These are phyloP conservation scores for Podospora pseudopauciseta DNA, from an alignment of 495 filamentous ascomycete genomes.

Conservation along the genomic window DNA sequence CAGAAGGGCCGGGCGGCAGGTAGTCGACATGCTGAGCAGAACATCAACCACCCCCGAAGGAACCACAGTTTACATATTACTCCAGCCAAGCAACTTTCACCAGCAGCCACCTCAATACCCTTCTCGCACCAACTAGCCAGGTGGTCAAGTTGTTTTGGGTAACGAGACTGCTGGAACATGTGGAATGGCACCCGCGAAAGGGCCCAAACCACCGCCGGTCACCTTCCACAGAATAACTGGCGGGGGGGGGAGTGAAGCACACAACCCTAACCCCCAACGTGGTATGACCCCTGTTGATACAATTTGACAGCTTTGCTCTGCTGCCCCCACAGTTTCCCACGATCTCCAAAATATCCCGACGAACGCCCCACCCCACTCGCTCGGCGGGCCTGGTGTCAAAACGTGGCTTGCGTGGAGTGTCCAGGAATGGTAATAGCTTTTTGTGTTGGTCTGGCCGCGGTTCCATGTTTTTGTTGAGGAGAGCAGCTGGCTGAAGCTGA, in stretches of 20 bases:
- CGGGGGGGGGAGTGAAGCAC: neutral
- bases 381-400: neutral
- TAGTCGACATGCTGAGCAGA: too few species aligned
- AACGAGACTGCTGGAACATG: neutral
- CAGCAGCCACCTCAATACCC: too few species aligned
- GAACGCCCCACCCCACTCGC: neutral
- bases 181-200: neutral
- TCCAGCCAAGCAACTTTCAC: too few species aligned
- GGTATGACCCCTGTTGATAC: neutral
- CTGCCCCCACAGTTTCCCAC: neutral
- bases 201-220: too few species aligned
- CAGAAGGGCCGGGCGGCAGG: too few species aligned
- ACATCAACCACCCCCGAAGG: too few species aligned
- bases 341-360: neutral
- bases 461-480: neutral
- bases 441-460: neutral
- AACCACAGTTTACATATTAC: too few species aligned
- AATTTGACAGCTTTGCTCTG: neutral
- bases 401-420: neutral
- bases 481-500: neutral
- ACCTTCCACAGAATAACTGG: too few species aligned
- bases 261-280: neutral
- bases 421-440: neutral
- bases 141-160: too few species aligned
- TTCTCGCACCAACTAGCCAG: too few species aligned